Conservation (phyloP, 1,284 basidiomycete species). For the Fomitopsis schrenkii region DNA sequence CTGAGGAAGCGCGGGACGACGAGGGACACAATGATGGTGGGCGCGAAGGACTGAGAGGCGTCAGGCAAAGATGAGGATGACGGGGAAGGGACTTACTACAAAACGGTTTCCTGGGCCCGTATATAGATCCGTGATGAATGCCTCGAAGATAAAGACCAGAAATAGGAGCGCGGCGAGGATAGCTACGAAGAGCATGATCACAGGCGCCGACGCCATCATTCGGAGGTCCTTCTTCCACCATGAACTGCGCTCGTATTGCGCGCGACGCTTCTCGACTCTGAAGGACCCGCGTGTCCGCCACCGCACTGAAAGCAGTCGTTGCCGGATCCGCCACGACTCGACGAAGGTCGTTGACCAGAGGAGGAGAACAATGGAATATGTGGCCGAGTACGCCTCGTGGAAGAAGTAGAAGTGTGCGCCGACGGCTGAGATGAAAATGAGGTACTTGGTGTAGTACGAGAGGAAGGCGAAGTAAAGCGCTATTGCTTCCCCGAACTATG, state of each 20-base stretch:
- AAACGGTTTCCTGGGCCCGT: slow-evolving; percentile 80
- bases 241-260: slow-evolving; percentile 56
- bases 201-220: slow-evolving; percentile 72
- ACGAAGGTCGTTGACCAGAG: slow-evolving; percentile 85
- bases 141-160: slow-evolving; percentile 82
- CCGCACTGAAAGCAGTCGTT: slow-evolving; percentile 74
- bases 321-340: slow-evolving; percentile 85
- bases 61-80: slow-evolving; percentile 2
- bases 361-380: slow-evolving; percentile 74
- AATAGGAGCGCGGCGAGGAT: slow-evolving; percentile 72
- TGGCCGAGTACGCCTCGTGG: slow-evolving; percentile 66
- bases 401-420: slow-evolving; percentile 63
- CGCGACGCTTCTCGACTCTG: slow-evolving; percentile 73
- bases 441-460: slow-evolving; percentile 74
- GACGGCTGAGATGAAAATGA: slow-evolving; percentile 64
- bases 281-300: slow-evolving; percentile 79
- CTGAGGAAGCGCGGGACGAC: slow-evolving; percentile 84
- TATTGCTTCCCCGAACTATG: slow-evolving; percentile 82
- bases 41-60: slow-evolving; percentile 60
- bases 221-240: slow-evolving; percentile 81
- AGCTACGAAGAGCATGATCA: slow-evolving; percentile 74
- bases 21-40: slow-evolving; percentile 81
- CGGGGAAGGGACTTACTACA: slow-evolving; percentile 47
- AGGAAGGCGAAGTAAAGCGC: slow-evolving; percentile 94
- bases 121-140: slow-evolving; percentile 83